These are phyloP conservation scores for Saccharomyces hybrid DNA, from an alignment of 1,139 yeast species.

Conservation along the genomic window DNA sequence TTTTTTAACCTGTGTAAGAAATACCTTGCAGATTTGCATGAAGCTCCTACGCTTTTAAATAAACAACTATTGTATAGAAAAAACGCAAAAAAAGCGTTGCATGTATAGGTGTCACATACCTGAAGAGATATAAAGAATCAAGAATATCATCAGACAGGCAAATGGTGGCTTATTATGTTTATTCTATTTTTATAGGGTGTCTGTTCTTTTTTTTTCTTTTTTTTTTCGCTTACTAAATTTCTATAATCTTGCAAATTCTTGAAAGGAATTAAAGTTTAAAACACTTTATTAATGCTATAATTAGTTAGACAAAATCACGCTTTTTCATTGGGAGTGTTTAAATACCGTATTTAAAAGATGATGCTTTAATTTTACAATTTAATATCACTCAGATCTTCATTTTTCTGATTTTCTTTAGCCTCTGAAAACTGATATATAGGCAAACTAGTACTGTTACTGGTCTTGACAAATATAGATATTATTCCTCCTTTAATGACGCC, in stretches of 20 bases:
- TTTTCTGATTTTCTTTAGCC: background rate
- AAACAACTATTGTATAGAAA: background rate
- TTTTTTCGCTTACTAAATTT: background rate
- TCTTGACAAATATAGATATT: slow-evolving; percentile 49
- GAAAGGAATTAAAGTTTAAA: background rate
- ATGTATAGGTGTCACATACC: background rate
- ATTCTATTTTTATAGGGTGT: background rate
- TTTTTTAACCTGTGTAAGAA: background rate
- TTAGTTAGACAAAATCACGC: background rate
- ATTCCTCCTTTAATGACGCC: slow-evolving; percentile 45
- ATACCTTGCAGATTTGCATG: background rate
- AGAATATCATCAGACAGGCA: background rate
- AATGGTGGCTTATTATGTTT: background rate
- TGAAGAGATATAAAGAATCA: background rate
- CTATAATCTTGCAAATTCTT: background rate
- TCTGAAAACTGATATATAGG: slow-evolving; percentile 30
- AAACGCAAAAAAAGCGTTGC: background rate
- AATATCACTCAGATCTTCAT: background rate
- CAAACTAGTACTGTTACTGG: slow-evolving; percentile 56
- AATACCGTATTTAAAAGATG: background rate
- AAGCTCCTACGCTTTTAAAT: background rate
- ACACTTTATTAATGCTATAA: background rate
- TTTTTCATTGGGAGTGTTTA: background rate
- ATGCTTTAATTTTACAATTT: background rate
- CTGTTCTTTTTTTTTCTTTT: background rate